Conservation (phyloP, 331 rosid genomes). For the Arachis monticola region DNA sequence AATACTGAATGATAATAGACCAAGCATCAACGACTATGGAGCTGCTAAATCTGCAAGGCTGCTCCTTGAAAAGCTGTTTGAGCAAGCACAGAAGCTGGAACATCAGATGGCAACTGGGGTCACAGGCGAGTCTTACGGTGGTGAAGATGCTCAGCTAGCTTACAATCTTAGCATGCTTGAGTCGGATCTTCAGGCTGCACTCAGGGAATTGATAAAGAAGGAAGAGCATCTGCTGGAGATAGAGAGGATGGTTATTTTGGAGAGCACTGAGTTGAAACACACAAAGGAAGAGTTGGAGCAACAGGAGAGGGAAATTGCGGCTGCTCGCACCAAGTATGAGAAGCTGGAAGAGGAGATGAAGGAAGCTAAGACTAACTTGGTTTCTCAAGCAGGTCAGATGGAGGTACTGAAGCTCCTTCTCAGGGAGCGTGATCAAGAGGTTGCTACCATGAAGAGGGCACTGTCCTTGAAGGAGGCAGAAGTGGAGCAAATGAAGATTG, state of each 20-base stretch:
- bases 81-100: slow-evolving; percentile 79
- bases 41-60: slow-evolving; percentile 75
- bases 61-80: slow-evolving; percentile 83
- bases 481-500: slow-evolving; percentile 57
- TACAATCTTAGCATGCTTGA: slow-evolving; percentile 69
- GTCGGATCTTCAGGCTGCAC: slow-evolving; percentile 73
- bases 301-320: slow-evolving; percentile 67
- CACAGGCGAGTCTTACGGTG: slow-evolving; percentile 35
- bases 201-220: slow-evolving; percentile 67
- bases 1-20: slow-evolving; percentile 50
- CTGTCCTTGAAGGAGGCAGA: slow-evolving; percentile 72
- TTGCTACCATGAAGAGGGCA: slow-evolving; percentile 43
- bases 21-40: slow-evolving; percentile 57
- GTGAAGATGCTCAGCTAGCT: slow-evolving; percentile 52
- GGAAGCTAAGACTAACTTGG: slow-evolving; percentile 58
- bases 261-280: slow-evolving; percentile 56
- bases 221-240: slow-evolving; percentile 82
- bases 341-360: slow-evolving; percentile 68
- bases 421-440: slow-evolving; percentile 57
- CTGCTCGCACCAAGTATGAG: slow-evolving; percentile 59
- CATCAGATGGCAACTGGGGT: slow-evolving; percentile 48
- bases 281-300: slow-evolving; percentile 78
- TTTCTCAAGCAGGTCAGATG: slow-evolving; percentile 68
- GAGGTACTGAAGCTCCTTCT: slow-evolving; percentile 70
- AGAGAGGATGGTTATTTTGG: slow-evolving; percentile 65